A percentile compares a stretch with the other conserved stretches of the same genome.
These are phyloP conservation scores for Rauvolfia tetraphylla DNA, from an alignment of 257 asterid species.

Conservation along the genomic window DNA sequence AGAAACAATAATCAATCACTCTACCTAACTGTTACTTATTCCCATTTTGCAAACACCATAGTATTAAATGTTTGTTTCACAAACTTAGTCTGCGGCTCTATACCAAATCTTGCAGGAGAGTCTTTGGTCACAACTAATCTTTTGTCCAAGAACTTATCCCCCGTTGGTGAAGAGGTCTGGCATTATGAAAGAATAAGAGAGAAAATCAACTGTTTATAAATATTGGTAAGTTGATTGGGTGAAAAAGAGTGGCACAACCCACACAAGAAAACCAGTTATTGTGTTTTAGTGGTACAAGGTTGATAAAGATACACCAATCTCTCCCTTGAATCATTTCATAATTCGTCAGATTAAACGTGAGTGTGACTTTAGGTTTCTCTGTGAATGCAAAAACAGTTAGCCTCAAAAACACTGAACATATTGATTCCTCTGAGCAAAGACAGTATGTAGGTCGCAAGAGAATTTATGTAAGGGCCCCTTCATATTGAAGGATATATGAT, in stretches of 20 bases:
- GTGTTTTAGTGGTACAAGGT: no score
- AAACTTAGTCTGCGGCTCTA: not conserved
- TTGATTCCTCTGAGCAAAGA: not conserved
- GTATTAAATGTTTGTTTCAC: not conserved
- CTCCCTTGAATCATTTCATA: not conserved
- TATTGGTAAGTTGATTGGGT: no score
- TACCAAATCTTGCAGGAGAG: not conserved
- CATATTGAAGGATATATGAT: constrained; percentile 26
- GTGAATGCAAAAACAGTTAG: not conserved
- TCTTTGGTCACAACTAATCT: not conserved
- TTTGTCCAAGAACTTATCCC: not conserved
- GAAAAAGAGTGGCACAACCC: no score
- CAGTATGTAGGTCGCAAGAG: constrained; percentile 19
- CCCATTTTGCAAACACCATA: not conserved
- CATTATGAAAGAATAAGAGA: not conserved
- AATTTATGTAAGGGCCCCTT: constrained; percentile 43
- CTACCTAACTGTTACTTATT: not conserved
- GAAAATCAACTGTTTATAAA: no score
- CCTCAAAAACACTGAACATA: not conserved
- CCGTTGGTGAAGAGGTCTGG: not conserved
- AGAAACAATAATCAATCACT: not conserved
- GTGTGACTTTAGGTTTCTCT: not conserved
- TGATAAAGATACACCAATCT: no score
- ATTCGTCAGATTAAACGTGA: no score
- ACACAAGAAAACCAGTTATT: no score